phyloP scores from a whole-genome alignment of 345 rosid species.

The Sonneratia alba region DNA sequence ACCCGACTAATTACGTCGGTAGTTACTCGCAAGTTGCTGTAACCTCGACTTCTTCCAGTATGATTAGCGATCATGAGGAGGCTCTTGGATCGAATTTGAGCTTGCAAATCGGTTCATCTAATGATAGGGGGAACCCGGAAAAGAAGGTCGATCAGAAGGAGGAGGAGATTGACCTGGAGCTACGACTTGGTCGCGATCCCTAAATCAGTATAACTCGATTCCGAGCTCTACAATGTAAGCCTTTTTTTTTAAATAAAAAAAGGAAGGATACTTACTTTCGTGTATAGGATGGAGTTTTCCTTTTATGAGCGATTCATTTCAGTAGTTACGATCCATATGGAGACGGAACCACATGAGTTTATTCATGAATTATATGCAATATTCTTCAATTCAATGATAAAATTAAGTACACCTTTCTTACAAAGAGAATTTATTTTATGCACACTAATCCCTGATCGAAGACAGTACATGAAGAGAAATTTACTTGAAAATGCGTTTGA shows the following conservation, averaged over 20 bases:
- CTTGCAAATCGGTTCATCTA: conserved; percentile 1
- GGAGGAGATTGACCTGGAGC: conserved; percentile 13
- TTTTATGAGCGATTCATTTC: neutral
- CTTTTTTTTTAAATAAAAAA: neutral
- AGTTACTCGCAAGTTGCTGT: neutral
- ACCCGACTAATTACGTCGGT: neutral
- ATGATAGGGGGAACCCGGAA: neutral
- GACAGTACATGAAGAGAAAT: neutral
- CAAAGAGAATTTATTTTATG: neutral
- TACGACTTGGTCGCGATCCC: conserved; percentile 12
- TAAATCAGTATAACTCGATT: neutral
- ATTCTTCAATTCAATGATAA: neutral
- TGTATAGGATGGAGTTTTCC: neutral
- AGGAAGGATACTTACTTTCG: neutral
- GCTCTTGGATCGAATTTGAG: conserved; percentile 7
- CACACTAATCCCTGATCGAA: neutral
- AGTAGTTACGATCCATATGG: neutral
- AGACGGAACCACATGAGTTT: neutral
- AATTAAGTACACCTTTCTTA: neutral
- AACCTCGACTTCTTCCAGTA: neutral
- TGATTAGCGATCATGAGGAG: neutral
- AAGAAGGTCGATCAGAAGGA: neutral
- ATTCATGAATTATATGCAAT: neutral
- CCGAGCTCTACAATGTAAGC: neutral
- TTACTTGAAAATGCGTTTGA: neutral